Conservation (phyloP, 1,139 yeast genomes). For the Wickerhamomyces sp. region DNA sequence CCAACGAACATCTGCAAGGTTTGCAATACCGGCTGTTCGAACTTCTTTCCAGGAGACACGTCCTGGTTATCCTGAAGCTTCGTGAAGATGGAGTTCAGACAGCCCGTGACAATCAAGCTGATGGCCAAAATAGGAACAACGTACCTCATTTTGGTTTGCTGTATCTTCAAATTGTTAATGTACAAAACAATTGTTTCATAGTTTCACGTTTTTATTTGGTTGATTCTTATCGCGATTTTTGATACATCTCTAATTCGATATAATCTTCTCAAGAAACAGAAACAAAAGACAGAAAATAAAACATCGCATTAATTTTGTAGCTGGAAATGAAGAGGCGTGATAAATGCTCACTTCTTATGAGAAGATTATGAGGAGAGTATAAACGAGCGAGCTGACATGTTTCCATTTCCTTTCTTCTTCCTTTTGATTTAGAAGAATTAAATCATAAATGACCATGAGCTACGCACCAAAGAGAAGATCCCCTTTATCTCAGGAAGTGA, state of each 20-base stretch:
- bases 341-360: no score
- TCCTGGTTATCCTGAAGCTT: conserved; percentile 79
- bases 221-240: no score
- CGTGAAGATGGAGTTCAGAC: conserved; percentile 68
- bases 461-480: conserved; percentile 1
- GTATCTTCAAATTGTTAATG: no score
- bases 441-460: background rate
- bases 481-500: background rate
- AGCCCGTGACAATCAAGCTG: conserved; percentile 64
- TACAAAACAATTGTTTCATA: no score
- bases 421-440: background rate
- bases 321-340: no score
- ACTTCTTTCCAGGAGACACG: conserved; percentile 46
- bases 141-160: conserved; percentile 5
- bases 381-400: no score
- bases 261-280: no score
- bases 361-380: background rate
- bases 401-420: background rate
- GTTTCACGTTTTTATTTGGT: no score
- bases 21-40: conserved; percentile 78
- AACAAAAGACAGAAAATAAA: no score
- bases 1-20: conserved; percentile 82
- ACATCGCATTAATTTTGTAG: no score
- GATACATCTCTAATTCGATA: no score
- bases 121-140: conserved; percentile 30